These are phyloP conservation scores for Zea luxurians DNA, from an alignment of 176 grass and related monocot genomes.

Conservation along the genomic window DNA sequence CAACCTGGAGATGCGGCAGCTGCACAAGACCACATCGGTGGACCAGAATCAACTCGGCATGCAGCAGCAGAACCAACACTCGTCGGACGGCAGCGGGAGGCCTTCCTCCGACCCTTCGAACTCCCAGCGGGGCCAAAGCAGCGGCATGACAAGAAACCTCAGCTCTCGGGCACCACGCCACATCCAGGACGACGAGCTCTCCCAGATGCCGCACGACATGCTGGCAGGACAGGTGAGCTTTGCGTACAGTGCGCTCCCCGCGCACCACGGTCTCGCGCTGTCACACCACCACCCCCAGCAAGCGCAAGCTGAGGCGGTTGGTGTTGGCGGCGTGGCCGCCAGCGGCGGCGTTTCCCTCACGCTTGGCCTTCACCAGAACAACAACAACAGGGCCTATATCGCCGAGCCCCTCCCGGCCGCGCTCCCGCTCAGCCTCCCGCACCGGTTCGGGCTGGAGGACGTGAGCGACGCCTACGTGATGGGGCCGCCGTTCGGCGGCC, in stretches of 20 bases:
- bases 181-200: constrained; percentile 58
- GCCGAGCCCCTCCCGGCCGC: constrained; percentile 59
- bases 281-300: constrained; percentile 11
- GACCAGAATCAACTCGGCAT: constrained; percentile 45
- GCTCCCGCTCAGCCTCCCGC: constrained; percentile 63
- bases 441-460: constrained; percentile 85
- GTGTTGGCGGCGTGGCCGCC: background rate
- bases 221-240: constrained; percentile 57
- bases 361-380: constrained; percentile 89
- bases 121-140: constrained; percentile 53
- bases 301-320: constrained; percentile 23
- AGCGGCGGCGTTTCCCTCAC: constrained; percentile 70
- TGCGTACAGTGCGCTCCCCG: constrained; percentile 45
- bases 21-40: constrained; percentile 47
- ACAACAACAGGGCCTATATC: constrained; percentile 45
- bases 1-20: constrained; percentile 75
- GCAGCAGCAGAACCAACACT: constrained; percentile 46
- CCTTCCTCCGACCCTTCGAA: constrained; percentile 52
- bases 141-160: constrained; percentile 41
- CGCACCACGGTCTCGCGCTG: constrained; percentile 18
- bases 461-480: constrained; percentile 72
- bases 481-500: constrained; percentile 62
- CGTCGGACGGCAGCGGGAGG: constrained; percentile 49
- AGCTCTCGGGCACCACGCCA: constrained; percentile 25
- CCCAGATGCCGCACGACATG: constrained; percentile 58